phyloP scores from a whole-genome alignment of 2,329 filamentous ascomycete species.

The Herpotrichia juniperi region DNA sequence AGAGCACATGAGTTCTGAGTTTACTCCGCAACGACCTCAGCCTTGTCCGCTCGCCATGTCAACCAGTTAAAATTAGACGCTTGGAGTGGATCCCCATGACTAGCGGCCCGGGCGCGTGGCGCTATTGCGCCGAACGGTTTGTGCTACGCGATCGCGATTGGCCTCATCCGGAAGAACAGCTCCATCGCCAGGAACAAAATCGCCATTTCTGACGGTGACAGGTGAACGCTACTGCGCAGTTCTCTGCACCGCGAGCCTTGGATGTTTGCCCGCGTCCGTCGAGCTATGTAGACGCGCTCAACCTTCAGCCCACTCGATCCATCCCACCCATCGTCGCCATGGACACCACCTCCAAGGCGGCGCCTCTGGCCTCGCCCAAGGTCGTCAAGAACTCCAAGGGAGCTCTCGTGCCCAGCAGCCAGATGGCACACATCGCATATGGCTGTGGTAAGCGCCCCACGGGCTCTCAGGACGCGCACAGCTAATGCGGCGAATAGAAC shows the following conservation, averaged over 20 bases:
- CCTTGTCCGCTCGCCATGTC: too few species aligned
- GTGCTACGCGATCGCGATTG: slow-evolving; percentile 21
- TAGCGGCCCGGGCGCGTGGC: slow-evolving; percentile 21
- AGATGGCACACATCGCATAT: slow-evolving; percentile 49
- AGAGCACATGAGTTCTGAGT: too few species aligned
- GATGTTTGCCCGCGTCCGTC: slow-evolving; percentile 11
- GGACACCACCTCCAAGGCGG: slow-evolving; percentile 50
- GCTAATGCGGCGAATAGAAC: slow-evolving; percentile 61
- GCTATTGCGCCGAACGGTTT: slow-evolving; percentile 18
- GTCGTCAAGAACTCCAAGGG: slow-evolving; percentile 51
- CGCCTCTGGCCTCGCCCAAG: slow-evolving; percentile 50
- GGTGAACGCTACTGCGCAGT: slow-evolving; percentile 2
- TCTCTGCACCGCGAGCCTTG: slow-evolving; percentile 10
- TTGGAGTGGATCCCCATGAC: too few species aligned
- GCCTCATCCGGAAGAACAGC: slow-evolving; percentile 34
- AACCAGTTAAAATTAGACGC: too few species aligned
- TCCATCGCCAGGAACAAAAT: slow-evolving; percentile 23
- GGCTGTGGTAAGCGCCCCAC: slow-evolving; percentile 47
- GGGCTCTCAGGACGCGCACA: background rate
- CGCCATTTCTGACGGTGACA: slow-evolving; percentile 5
- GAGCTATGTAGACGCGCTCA: slow-evolving; percentile 27
- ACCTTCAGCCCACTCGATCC: slow-evolving; percentile 1
- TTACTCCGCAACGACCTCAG: too few species aligned
- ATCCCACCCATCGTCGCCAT: slow-evolving; percentile 26
- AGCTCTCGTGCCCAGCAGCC: slow-evolving; percentile 44